phyloP scores from a whole-genome alignment of 768 basidiomycete species.

The Hebeloma cylindrosporum region DNA sequence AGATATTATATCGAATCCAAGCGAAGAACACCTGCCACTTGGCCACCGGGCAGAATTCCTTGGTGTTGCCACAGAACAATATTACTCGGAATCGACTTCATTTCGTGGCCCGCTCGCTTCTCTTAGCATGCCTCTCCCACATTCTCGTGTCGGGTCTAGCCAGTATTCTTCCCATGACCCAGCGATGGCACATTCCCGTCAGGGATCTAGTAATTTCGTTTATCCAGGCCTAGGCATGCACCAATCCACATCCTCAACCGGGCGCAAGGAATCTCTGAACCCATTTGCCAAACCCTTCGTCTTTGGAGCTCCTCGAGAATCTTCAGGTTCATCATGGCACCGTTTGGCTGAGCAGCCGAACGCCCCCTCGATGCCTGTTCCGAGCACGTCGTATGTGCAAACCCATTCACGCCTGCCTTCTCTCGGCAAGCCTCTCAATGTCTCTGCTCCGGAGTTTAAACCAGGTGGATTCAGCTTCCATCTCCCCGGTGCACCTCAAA shows the following conservation, averaged over 20 bases:
- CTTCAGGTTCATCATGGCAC: conserved; percentile 22
- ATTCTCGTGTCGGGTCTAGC: conserved; percentile 63
- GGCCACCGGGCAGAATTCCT: conserved; percentile 41
- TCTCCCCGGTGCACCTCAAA: conserved; percentile 66
- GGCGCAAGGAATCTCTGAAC: conserved; percentile 54
- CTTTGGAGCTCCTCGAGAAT: conserved; percentile 51
- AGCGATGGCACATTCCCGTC: conserved; percentile 63
- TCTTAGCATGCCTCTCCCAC: conserved; percentile 51
- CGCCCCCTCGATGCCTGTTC: conserved; percentile 28
- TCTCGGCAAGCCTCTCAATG: conserved; percentile 72
- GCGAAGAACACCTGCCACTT: conserved; percentile 63
- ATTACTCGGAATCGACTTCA: conserved; percentile 45
- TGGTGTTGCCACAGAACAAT: conserved; percentile 41
- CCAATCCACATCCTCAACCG: conserved; percentile 24
- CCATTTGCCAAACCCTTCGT: conserved; percentile 85
- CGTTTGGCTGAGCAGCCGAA: conserved; percentile 21
- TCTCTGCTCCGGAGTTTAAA: conserved; percentile 79
- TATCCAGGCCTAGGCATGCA: conserved; percentile 21
- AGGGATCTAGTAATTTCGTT: conserved; percentile 36
- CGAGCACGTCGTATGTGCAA: conserved; percentile 34
- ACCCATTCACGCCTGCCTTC: conserved; percentile 46
- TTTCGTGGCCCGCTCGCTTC: conserved; percentile 23
- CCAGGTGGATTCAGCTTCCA: conserved; percentile 76
- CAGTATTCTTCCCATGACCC: conserved; percentile 64
- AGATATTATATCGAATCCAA: conserved; percentile 84